Evolutionary conservation across 2,329 filamentous ascomycete species (phyloP).

Genomic region (Fusarium compactum): DNA sequence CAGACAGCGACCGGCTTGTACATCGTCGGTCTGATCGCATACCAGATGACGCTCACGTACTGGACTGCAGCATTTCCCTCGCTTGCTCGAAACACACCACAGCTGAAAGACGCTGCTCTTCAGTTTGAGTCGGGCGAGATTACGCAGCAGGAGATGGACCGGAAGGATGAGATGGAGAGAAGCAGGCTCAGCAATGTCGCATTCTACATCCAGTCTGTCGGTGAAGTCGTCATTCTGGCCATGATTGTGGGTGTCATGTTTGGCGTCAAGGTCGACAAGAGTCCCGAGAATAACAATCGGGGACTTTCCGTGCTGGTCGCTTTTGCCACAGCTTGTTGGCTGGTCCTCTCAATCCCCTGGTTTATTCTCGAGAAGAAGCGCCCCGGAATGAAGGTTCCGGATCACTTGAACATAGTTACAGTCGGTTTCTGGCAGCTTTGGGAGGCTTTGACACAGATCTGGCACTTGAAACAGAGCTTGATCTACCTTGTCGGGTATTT

Average conservation of each 20-base stretch:
- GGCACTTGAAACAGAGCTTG: constrained; percentile 73
- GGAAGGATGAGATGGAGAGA: constrained; percentile 70
- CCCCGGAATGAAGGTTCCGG: constrained; percentile 63
- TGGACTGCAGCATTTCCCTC: constrained; percentile 71
- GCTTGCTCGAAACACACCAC: constrained; percentile 53
- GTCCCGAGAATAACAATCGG: constrained; percentile 72
- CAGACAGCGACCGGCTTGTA: constrained; percentile 70
- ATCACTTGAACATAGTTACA: constrained; percentile 61
- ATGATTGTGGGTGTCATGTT: constrained; percentile 74
- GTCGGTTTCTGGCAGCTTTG: constrained; percentile 73
- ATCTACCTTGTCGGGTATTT: constrained; percentile 77
- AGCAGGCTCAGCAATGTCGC: constrained; percentile 73
- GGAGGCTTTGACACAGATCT: constrained; percentile 69
- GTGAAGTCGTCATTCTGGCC: constrained; percentile 72
- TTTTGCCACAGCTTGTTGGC: constrained; percentile 73
- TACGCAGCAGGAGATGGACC: constrained; percentile 69
- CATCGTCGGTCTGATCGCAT: constrained; percentile 74
- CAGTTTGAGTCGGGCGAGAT: constrained; percentile 60
- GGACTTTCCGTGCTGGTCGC: constrained; percentile 74
- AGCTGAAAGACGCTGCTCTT: constrained; percentile 50
- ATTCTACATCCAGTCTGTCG: constrained; percentile 73
- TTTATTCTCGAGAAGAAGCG: constrained; percentile 73
- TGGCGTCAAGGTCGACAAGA: constrained; percentile 69
- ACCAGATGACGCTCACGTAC: constrained; percentile 75
- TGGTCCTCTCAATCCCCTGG: constrained; percentile 74